Percentiles rank a stretch among this genome's conserved stretches.
phyloP scores from a whole-genome alignment of 2,329 filamentous ascomycete species.

The Xylariaceae sp. region DNA sequence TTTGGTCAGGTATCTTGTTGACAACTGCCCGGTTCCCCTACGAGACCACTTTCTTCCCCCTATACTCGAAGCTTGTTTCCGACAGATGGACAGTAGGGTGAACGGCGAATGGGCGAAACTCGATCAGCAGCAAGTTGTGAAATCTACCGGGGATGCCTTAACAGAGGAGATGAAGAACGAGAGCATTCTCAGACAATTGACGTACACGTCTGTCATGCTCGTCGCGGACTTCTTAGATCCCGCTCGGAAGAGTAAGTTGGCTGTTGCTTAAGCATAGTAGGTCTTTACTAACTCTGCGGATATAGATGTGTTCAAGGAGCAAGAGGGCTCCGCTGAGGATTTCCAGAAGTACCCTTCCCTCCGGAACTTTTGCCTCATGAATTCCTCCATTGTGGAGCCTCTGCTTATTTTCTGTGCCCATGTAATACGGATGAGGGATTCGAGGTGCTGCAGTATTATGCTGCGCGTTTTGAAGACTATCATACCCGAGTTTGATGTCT shows the following conservation, averaged over 20 bases:
- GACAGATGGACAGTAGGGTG: constrained; percentile 86
- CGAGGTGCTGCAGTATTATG: constrained; percentile 83
- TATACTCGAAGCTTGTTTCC: constrained; percentile 80
- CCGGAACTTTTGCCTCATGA: constrained; percentile 81
- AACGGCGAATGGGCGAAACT: constrained; percentile 85
- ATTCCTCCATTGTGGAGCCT: constrained; percentile 80
- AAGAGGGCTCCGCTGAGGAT: constrained; percentile 34
- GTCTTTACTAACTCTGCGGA: constrained; percentile 9
- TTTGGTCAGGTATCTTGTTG: constrained; percentile 84
- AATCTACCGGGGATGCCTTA: constrained; percentile 75
- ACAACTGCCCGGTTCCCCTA: constrained; percentile 84
- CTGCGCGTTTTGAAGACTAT: constrained; percentile 86
- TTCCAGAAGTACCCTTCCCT: constrained; percentile 62
- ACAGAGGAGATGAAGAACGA: constrained; percentile 98
- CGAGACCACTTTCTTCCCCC: constrained; percentile 83
- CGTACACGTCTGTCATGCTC: constrained; percentile 90
- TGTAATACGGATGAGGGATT: constrained; percentile 86
- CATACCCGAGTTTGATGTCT: constrained; percentile 72
- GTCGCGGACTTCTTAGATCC: constrained; percentile 89
- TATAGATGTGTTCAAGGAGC: constrained; percentile 34
- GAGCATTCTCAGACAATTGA: constrained; percentile 90
- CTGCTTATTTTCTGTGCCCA: constrained; percentile 92
- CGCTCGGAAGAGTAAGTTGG: constrained; percentile 62
- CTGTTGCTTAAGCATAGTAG: constrained; percentile 25
- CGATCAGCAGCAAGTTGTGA: constrained; percentile 64